phyloP scores from a whole-genome alignment of 108 stramenopile genomes.

The Nitzschia sp. region DNA sequence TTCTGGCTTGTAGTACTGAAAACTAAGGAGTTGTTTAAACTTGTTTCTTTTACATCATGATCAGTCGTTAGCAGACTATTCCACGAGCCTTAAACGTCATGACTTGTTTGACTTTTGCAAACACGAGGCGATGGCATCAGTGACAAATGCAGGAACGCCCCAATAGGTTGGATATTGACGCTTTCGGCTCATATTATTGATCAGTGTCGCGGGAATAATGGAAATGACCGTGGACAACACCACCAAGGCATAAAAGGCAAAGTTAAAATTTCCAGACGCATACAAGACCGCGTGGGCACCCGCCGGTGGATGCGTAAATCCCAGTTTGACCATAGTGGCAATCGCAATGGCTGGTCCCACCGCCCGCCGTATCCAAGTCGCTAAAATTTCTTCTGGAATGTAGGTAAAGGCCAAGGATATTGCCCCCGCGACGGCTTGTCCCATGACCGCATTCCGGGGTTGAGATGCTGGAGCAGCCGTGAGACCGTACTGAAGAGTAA shows the following conservation, averaged over 20 bases:
- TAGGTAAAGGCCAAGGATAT: conserved; percentile 22
- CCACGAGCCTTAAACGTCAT: too few relatives aligned
- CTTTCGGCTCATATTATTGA: conserved; percentile 57
- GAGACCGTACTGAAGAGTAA: conserved; percentile 55
- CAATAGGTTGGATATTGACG: conserved; percentile 65
- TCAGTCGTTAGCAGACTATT: too few relatives aligned
- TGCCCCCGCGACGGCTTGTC: conserved; percentile 38
- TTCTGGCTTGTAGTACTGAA: too few relatives aligned
- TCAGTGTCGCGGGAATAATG: conserved; percentile 37
- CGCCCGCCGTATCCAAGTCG: conserved; percentile 32
- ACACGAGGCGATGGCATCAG: too few relatives aligned
- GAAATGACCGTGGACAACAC: conserved; percentile 36
- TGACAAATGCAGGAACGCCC: conserved; percentile 13
- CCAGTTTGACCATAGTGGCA: conserved; percentile 47
- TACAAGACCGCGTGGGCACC: conserved; percentile 42
- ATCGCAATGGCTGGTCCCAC: conserved; percentile 43
- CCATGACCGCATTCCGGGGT: conserved; percentile 51
- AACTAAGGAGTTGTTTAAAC: too few relatives aligned
- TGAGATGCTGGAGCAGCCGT: conserved; percentile 67
- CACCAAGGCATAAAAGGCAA: conserved; percentile 27
- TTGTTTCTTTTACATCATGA: too few relatives aligned
- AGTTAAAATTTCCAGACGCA: conserved; percentile 26
- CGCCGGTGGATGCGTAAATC: conserved; percentile 59
- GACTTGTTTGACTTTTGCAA: too few relatives aligned
- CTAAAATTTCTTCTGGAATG: conserved; percentile 27